phyloP scores from a whole-genome alignment of 106 monocot genomes.

The Ottelia alismoides region DNA sequence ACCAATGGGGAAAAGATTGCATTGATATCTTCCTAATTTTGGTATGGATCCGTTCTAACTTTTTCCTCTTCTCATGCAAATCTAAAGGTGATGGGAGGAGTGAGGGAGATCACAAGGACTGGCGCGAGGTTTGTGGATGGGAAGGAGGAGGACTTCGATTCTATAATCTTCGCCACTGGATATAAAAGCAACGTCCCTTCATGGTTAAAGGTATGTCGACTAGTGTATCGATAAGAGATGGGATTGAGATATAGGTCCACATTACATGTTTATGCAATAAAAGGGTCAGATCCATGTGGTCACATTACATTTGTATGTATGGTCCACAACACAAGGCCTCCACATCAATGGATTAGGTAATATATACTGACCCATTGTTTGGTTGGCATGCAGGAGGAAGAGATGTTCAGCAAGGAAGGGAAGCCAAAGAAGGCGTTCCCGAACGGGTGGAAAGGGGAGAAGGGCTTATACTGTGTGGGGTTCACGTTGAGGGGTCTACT shows the following conservation, averaged over 20 bases:
- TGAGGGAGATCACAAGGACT: slow-evolving; percentile 59
- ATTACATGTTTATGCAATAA: too few relatives aligned
- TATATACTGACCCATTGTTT: too few relatives aligned
- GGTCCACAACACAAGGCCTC: too few relatives aligned
- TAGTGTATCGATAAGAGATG: too few relatives aligned
- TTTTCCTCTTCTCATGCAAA: not conserved
- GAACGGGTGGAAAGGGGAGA: slow-evolving; percentile 70
- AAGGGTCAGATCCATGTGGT: not conserved
- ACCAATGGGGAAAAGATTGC: too few relatives aligned
- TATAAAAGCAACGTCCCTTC: slow-evolving; percentile 93
- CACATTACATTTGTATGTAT: not conserved
- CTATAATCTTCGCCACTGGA: slow-evolving; percentile 79
- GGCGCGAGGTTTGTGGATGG: slow-evolving; percentile 82
- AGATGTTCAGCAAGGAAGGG: slow-evolving; percentile 60
- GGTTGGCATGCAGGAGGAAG: slow-evolving; percentile 1
- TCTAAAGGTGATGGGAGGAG: slow-evolving; percentile 57
- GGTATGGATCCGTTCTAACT: not conserved
- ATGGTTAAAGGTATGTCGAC: slow-evolving; percentile 92
- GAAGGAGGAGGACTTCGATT: slow-evolving; percentile 65
- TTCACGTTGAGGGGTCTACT: slow-evolving; percentile 77
- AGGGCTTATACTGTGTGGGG: slow-evolving; percentile 81
- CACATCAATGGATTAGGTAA: too few relatives aligned
- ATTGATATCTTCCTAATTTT: too few relatives aligned
- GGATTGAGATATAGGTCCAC: too few relatives aligned
- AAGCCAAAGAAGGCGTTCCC: slow-evolving; percentile 52